These are phyloP conservation scores for Phaeosphaeria sp. DNA, from an alignment of 2,329 filamentous ascomycete genomes.

Conservation along the genomic window DNA sequence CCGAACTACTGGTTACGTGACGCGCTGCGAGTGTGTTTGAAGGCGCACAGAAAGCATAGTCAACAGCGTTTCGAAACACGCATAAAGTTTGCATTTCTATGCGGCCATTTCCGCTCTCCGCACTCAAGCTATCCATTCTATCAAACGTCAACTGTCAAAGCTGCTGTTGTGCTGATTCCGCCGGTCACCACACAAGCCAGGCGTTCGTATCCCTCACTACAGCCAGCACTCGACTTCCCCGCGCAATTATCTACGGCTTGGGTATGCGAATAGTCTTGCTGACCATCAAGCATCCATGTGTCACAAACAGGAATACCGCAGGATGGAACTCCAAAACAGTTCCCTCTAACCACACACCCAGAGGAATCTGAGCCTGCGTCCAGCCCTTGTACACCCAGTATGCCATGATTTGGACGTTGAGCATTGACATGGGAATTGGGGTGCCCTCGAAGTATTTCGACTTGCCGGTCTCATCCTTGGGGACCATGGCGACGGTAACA, in stretches of 20 bases:
- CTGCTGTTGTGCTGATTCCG: background rate
- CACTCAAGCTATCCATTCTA: background rate
- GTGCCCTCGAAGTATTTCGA: slow-evolving; percentile 96
- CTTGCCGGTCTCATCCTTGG: slow-evolving; percentile 91
- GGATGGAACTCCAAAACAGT: slow-evolving; percentile 84
- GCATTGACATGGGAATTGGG: slow-evolving; percentile 89
- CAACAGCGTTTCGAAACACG: background rate
- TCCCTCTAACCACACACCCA: slow-evolving; percentile 72
- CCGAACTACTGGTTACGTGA: background rate
- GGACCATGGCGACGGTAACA: slow-evolving; percentile 86
- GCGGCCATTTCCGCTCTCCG: background rate
- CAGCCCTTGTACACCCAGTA: slow-evolving; percentile 86
- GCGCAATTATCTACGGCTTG: slow-evolving; percentile 66
- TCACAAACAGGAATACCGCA: slow-evolving; percentile 76
- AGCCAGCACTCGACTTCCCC: background rate
- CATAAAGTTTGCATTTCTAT: background rate
- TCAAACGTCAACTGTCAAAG: background rate
- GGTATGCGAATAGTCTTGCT: slow-evolving; percentile 95
- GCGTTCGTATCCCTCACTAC: background rate
- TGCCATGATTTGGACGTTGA: slow-evolving; percentile 82
- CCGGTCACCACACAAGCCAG: background rate
- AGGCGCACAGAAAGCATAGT: background rate
- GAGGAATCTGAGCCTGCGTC: slow-evolving; percentile 79
- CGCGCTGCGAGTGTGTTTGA: background rate
- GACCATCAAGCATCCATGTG: slow-evolving; percentile 94